Evolutionary conservation across 371 early-diverging fungal species (phyloP).

Genomic region (Rhizopus sp.): DNA sequence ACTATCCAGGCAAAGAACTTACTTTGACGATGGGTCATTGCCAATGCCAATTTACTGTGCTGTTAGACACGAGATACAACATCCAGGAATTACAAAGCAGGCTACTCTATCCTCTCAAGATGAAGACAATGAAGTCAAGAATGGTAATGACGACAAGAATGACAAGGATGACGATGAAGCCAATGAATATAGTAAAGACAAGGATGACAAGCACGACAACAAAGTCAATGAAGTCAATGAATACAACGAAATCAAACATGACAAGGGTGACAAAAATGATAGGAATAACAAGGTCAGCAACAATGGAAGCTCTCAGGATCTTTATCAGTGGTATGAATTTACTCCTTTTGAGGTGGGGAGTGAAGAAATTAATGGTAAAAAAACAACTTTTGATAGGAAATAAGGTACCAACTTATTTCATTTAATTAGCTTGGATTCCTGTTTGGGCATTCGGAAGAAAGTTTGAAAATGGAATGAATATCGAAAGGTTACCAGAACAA

Average conservation of each 20-base stretch:
- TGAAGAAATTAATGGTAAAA: conserved; percentile 63
- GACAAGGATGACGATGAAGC: conserved; percentile 1
- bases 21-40: conserved; percentile 61
- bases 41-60: conserved; percentile 81
- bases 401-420: background rate
- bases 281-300: background rate
- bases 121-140: conserved; percentile 12
- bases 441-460: conserved; percentile 74
- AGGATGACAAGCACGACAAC: background rate
- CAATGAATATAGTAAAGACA: background rate
- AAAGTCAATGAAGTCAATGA: conserved; percentile 13
- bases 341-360: conserved; percentile 77
- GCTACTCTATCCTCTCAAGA: conserved; percentile 9
- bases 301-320: conserved; percentile 14
- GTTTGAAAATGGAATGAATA: conserved; percentile 60
- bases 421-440: conserved; percentile 62
- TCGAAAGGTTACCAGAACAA: conserved; percentile 62
- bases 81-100: conserved; percentile 8
- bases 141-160: conserved; percentile 10
- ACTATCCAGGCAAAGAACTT: conserved; percentile 40
- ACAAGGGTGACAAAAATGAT: background rate
- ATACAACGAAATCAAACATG: background rate
- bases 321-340: conserved; percentile 80
- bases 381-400: too few species aligned
- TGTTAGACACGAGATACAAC: conserved; percentile 60